Evolutionary conservation across 116 monocot genomes (phyloP).

Genomic region (Papilionanthe hybrid): DNA sequence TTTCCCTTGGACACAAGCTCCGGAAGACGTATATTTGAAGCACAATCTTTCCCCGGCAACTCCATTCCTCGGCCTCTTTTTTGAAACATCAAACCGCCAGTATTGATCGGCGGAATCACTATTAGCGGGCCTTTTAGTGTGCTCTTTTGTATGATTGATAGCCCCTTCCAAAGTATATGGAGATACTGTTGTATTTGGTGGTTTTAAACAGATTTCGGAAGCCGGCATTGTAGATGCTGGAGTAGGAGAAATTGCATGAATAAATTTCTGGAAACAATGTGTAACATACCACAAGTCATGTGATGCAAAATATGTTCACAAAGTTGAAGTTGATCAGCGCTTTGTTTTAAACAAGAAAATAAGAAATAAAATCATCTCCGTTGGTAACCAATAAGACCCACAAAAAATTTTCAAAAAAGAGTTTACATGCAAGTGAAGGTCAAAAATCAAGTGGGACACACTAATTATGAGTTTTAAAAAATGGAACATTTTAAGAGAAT

Average conservation of each 20-base stretch:
- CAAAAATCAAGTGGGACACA: too few relatives aligned
- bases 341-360: not conserved
- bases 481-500: too few relatives aligned
- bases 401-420: too few relatives aligned
- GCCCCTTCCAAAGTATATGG: conserved; percentile 40
- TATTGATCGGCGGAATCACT: conserved; percentile 46
- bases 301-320: not conserved
- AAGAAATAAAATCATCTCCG: not conserved
- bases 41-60: conserved; percentile 48
- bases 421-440: too few relatives aligned
- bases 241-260: conserved; percentile 97
- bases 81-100: conserved; percentile 82
- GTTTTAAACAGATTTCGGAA: conserved; percentile 45
- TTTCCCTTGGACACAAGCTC: conserved; percentile 58
- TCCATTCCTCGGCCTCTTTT: conserved; percentile 54
- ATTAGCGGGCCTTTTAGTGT: conserved; percentile 32
- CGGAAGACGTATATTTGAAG: conserved; percentile 85
- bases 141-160: conserved; percentile 22
- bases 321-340: not conserved
- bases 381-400: not conserved
- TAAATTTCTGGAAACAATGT: conserved; percentile 81
- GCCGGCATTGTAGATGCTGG: conserved; percentile 83
- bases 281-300: conserved; percentile 27
- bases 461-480: too few relatives aligned
- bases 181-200: conserved; percentile 66